Percentiles rank a stretch among this genome's conserved stretches.
These are phyloP conservation scores for Meyerozyma guilliermondii DNA, from an alignment of 1,139 yeast genomes.

Conservation along the genomic window DNA sequence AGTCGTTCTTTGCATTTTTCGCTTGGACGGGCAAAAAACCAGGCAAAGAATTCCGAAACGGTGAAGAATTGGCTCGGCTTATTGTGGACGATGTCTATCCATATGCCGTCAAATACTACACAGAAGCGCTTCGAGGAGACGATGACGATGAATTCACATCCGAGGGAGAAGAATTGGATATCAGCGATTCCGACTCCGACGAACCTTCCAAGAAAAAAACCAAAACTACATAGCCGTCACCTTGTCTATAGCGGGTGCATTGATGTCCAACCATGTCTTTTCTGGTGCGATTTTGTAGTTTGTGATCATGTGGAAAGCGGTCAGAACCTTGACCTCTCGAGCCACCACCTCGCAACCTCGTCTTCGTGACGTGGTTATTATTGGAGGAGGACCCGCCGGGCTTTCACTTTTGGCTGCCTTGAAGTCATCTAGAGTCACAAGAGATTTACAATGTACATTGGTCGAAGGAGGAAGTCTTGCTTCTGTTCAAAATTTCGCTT, in stretches of 20 bases:
- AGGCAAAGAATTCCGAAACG: slow-evolving; percentile 68
- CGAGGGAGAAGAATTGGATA: slow-evolving; percentile 52
- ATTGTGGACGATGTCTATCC: slow-evolving; percentile 66
- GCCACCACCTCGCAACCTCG: slow-evolving; percentile 9
- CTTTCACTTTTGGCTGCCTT: slow-evolving; percentile 77
- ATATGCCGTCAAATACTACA: slow-evolving; percentile 66
- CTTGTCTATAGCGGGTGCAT: not conserved
- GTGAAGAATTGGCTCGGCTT: slow-evolving; percentile 63
- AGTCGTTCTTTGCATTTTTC: slow-evolving; percentile 70
- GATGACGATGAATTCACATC: slow-evolving; percentile 50
- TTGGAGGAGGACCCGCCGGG: slow-evolving; percentile 99
- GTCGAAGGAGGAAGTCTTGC: slow-evolving; percentile 68
- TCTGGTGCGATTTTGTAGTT: not conserved
- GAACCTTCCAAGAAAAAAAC: not conserved
- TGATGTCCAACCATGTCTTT: not conserved
- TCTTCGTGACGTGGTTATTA: slow-evolving; percentile 69
- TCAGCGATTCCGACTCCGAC: slow-evolving; percentile 29
- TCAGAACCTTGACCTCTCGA: slow-evolving; percentile 6
- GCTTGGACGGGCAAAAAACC: slow-evolving; percentile 71
- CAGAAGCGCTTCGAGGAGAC: slow-evolving; percentile 57
- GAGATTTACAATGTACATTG: slow-evolving; percentile 56
- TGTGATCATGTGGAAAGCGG: slow-evolving; percentile 1
- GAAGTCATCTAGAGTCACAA: slow-evolving; percentile 60
- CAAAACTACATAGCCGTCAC: not conserved
- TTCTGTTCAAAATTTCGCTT: slow-evolving; percentile 46